Base-by-base conservation (phyloP, 768 basidiomycete species). In the Rhizopogon roseolus region DNA sequence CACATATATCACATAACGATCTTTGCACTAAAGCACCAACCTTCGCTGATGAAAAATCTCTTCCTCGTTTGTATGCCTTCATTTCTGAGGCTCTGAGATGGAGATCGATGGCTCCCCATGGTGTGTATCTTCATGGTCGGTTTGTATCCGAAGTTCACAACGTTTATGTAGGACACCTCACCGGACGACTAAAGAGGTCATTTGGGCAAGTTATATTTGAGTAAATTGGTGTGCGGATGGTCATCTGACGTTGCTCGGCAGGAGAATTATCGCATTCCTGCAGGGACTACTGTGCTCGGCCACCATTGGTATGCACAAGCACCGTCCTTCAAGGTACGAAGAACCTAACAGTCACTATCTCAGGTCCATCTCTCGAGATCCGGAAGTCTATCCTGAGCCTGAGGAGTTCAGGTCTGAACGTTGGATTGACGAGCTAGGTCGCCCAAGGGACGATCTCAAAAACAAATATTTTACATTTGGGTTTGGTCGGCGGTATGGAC, bases 321-420 rank as follows among this genome's bases (percentile, higher is more conserved):
- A 32, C 17, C 6, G 19, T 41, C 11, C 41, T 22, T 41, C 41
- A 22, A 41, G 19, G 13, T 41, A 22, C 19, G 5, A 41, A 22
- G 19, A 6, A 22, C 41, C 29, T 32, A 10, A 8, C 29, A 32
- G 29, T 41, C 2, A 41, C 11, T 2, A 3, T 11, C 11, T 6
- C 19, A 41, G 41, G 41, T 5, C 41, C 5, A 41, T 41, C 41
- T 55, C 57, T 4, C 59, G 61, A 1, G 65, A 66, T 37, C 65
- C 65, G 4, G 56, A 62, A 0, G 61, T 58, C 8, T 66, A 66
- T 49, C 65, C 65, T 0, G 54, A 66, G 1, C 63, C 83, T 1
- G 81, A 86, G 51, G 60, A 27, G 13, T 85, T 86, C 63, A 66
- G 77, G 36, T 82, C 82, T 1, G 73, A 78, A 55, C 70, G 83